Conservation (phyloP, 1,284 basidiomycete genomes). For the Neotropicomus parvogracilis region DNA sequence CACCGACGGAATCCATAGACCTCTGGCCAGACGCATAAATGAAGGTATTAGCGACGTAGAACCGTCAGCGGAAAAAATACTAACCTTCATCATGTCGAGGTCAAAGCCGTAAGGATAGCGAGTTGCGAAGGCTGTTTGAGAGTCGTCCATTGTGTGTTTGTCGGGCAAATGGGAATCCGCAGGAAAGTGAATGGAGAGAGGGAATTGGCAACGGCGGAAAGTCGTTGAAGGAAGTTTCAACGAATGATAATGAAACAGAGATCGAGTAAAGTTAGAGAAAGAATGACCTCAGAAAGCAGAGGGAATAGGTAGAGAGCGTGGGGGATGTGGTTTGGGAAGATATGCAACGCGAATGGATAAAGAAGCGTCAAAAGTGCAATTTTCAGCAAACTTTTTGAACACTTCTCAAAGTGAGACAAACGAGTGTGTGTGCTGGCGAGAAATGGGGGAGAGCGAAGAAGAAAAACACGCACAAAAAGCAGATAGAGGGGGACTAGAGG, state of each 20-base stretch:
- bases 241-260: conserved; percentile 37
- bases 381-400: conserved; percentile 28
- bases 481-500: conserved; percentile 21
- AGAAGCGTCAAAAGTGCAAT: conserved; percentile 29
- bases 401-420: conserved; percentile 28
- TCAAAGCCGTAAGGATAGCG: conserved; percentile 73
- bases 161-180: conserved; percentile 19
- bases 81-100: conserved; percentile 84
- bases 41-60: not conserved
- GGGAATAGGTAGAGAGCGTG: conserved; percentile 32
- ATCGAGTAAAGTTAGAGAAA: conserved; percentile 41
- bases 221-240: conserved; percentile 34
- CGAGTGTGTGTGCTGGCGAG: conserved; percentile 26
- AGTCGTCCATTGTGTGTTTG: conserved; percentile 61
- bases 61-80: conserved; percentile 15
- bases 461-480: conserved; percentile 53
- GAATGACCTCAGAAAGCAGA: conserved; percentile 31
- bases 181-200: conserved; percentile 33
- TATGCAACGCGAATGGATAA: conserved; percentile 26
- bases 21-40: no score
- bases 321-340: conserved; percentile 23
- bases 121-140: conserved; percentile 62
- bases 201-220: conserved; percentile 41
- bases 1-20: conserved; percentile 75
- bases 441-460: conserved; percentile 22